A percentile compares a stretch with the other conserved stretches of the same genome.
phyloP scores from a whole-genome alignment of 495 filamentous ascomycete genomes.

The Annulohypoxylon bovei region DNA sequence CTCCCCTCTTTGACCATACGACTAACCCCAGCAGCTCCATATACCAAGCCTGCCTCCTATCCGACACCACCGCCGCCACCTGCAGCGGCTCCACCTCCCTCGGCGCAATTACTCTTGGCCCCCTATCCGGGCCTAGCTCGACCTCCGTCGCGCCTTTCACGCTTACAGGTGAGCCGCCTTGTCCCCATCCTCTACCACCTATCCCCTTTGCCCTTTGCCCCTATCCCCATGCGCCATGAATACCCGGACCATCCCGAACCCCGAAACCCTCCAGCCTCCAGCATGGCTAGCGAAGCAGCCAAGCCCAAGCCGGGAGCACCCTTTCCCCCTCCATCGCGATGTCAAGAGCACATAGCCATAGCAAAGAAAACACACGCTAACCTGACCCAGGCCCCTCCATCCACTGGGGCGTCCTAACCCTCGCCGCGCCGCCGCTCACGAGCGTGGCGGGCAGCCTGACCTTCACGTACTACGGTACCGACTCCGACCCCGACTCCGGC shows the following conservation, averaged over 20 bases:
- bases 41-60: constrained; percentile 47
- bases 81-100: constrained; percentile 52
- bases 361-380: too few relatives aligned
- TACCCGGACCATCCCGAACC: too few relatives aligned
- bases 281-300: too few relatives aligned
- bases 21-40: constrained; percentile 41
- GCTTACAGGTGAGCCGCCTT: constrained; percentile 14
- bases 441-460: constrained; percentile 38
- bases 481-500: too few relatives aligned
- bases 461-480: constrained; percentile 30
- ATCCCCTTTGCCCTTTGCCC: not conserved
- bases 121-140: constrained; percentile 46
- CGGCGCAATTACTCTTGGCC: constrained; percentile 36
- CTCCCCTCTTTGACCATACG: not conserved
- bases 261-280: too few relatives aligned
- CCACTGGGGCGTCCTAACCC: constrained; percentile 52
- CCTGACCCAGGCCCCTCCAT: constrained; percentile 37
- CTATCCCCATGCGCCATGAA: too few relatives aligned
- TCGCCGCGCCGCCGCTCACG: constrained; percentile 42
- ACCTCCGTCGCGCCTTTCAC: constrained; percentile 36
- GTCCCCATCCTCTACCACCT: not conserved
- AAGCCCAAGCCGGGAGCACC: too few relatives aligned
- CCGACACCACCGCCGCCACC: constrained; percentile 48
- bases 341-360: too few relatives aligned
- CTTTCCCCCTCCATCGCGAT: too few relatives aligned